phyloP scores from a whole-genome alignment of 208 protist genomes.

The Phytomonas serpens region DNA sequence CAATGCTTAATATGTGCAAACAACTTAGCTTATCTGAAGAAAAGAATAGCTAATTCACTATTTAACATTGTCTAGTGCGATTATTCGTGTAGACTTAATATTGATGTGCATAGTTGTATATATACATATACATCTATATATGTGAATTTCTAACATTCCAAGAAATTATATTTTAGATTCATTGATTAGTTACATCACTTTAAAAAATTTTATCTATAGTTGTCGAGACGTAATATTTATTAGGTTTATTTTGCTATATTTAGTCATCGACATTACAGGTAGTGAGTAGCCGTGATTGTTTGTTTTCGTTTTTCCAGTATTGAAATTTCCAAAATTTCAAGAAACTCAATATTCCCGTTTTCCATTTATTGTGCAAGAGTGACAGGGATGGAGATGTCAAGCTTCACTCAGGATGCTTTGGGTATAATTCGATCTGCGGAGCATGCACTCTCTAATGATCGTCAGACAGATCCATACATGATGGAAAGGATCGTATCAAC shows the following conservation, averaged over 20 bases:
- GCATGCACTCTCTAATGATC: conserved; percentile 31
- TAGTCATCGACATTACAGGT: background rate
- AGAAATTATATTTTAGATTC: background rate
- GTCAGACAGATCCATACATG: background rate
- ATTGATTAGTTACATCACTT: background rate
- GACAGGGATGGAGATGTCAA: conserved; percentile 22
- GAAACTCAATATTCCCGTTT: background rate
- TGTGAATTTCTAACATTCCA: background rate
- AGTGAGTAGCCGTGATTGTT: background rate
- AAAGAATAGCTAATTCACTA: background rate
- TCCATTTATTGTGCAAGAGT: background rate
- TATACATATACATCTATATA: conserved; percentile 6
- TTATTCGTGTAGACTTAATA: background rate
- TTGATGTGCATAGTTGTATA: background rate
- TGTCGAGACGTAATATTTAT: background rate
- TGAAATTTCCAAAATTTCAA: background rate
- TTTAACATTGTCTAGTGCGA: background rate
- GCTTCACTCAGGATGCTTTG: conserved; percentile 48
- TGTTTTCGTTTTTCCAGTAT: background rate
- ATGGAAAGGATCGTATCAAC: background rate
- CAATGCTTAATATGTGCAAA: background rate
- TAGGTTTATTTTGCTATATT: background rate
- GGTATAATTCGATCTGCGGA: conserved; percentile 61
- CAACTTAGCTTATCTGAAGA: background rate
- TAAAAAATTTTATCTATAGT: background rate